Conservation (phyloP, 805 yeast species). For the Wickerhamomyces hampshirensis region DNA sequence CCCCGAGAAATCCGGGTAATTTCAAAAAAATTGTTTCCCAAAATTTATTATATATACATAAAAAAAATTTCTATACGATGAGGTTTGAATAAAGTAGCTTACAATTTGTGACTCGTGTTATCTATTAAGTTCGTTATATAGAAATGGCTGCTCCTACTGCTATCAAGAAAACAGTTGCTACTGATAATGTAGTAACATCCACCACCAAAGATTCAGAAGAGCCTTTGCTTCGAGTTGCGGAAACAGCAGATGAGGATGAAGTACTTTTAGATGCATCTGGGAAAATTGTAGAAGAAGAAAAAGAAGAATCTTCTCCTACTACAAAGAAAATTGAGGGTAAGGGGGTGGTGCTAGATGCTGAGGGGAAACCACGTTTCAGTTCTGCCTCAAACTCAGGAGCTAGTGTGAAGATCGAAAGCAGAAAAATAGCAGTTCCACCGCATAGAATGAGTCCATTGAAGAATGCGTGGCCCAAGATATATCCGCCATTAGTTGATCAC, state of each 20-base stretch:
- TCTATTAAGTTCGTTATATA: too few relatives aligned
- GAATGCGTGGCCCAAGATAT: slow-evolving; percentile 86
- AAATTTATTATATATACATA: too few relatives aligned
- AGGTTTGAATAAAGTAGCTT: neutral
- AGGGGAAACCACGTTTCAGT: slow-evolving; percentile 82
- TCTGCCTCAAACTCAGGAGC: slow-evolving; percentile 57
- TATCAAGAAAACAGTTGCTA: slow-evolving; percentile 18
- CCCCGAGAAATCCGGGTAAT: too few relatives aligned
- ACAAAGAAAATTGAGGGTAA: slow-evolving; percentile 21
- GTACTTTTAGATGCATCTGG: slow-evolving; percentile 34
- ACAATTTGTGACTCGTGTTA: too few relatives aligned
- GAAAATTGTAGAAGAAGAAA: slow-evolving; percentile 13
- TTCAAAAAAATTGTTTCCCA: too few relatives aligned
- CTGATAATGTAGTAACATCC: too few relatives aligned
- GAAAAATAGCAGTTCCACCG: slow-evolving; percentile 94
- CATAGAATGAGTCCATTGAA: slow-evolving; percentile 95
- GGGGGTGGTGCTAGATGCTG: slow-evolving; percentile 54
- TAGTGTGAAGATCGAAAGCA: slow-evolving; percentile 73
- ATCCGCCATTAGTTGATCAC: slow-evolving; percentile 94
- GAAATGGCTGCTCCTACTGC: slow-evolving; percentile 46
- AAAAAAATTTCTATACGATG: too few relatives aligned
- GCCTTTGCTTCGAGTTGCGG: slow-evolving; percentile 6
- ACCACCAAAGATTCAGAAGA: neutral
- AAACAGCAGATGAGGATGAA: slow-evolving; percentile 32
- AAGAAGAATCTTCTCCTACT: slow-evolving; percentile 9